Evolutionary conservation across 1,284 basidiomycete genomes (phyloP).

Genomic region (Serendipita sp.): DNA sequence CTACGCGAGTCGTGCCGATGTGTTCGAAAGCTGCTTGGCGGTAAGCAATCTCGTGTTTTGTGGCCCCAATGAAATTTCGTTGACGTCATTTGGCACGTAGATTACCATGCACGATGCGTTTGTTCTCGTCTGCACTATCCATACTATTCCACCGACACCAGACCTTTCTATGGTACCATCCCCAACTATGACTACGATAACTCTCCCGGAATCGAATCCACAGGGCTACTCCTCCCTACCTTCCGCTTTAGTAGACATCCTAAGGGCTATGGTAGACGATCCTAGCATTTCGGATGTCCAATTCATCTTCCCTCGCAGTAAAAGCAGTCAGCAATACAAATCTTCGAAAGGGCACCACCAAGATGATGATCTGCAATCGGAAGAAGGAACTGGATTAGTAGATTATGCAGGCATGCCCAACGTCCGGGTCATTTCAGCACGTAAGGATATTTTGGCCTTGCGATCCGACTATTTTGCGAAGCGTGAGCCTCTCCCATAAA

Average conservation of each 20-base stretch:
- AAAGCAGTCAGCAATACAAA: background rate
- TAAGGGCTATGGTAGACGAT: background rate
- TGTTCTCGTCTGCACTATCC: background rate
- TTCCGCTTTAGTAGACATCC: background rate
- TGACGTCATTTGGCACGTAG: background rate
- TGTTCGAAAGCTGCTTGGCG: slow-evolving; percentile 1
- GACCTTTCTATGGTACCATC: background rate
- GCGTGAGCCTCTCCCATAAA: background rate
- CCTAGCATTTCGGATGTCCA: slow-evolving; percentile 2
- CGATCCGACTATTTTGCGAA: slow-evolving; percentile 3
- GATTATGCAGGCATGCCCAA: background rate
- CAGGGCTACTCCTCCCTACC: slow-evolving; percentile 3
- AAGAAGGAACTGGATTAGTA: background rate
- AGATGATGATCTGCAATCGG: background rate
- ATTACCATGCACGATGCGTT: slow-evolving; percentile 5
- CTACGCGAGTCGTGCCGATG: background rate
- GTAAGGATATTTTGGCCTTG: slow-evolving; percentile 1
- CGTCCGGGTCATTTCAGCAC: slow-evolving; percentile 1
- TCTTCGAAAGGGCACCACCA: background rate
- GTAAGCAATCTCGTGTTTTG: background rate
- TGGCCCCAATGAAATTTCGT: background rate
- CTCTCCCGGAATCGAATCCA: background rate
- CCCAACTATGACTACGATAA: slow-evolving; percentile 3
- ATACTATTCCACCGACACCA: background rate
- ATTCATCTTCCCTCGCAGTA: background rate